Conservation (phyloP, 768 basidiomycete species). For the Phlebiopsis flavidoalba region DNA sequence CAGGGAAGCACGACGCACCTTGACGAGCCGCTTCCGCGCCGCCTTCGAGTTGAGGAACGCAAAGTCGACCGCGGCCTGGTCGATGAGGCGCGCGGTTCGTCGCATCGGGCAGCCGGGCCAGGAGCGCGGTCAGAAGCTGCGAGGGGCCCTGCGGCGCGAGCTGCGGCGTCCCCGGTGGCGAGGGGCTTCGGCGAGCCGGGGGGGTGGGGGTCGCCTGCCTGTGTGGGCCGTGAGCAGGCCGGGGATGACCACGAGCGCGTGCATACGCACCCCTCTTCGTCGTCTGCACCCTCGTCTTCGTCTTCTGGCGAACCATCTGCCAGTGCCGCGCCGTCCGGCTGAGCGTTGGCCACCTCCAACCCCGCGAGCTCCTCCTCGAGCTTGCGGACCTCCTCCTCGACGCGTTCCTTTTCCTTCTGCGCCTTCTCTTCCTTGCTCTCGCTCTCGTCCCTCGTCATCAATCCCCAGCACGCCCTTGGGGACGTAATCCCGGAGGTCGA, state of each 20-base stretch:
- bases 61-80: conserved; percentile 94
- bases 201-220: conserved; percentile 58
- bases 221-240: not conserved
- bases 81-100: conserved; percentile 85
- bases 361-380: conserved; percentile 76
- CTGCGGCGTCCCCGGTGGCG: conserved; percentile 54
- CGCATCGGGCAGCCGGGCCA: conserved; percentile 90
- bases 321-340: conserved; percentile 14
- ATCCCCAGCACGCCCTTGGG: conserved; percentile 85
- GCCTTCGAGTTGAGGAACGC: conserved; percentile 96
- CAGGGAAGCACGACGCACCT: conserved; percentile 39
- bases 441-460: conserved; percentile 28
- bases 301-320: conserved; percentile 13
- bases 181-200: conserved; percentile 53
- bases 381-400: conserved; percentile 67
- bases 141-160: conserved; percentile 87
- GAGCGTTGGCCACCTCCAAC: conserved; percentile 36
- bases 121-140: conserved; percentile 84
- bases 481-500: conserved; percentile 88
- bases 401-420: conserved; percentile 52
- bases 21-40: conserved; percentile 84
- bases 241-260: not conserved
- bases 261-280: conserved; percentile 48
- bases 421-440: conserved; percentile 37
- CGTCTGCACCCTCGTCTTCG: conserved; percentile 30